These are phyloP conservation scores for Beauveria caledonica DNA, from an alignment of 2,329 filamentous ascomycete genomes.

Conservation along the genomic window DNA sequence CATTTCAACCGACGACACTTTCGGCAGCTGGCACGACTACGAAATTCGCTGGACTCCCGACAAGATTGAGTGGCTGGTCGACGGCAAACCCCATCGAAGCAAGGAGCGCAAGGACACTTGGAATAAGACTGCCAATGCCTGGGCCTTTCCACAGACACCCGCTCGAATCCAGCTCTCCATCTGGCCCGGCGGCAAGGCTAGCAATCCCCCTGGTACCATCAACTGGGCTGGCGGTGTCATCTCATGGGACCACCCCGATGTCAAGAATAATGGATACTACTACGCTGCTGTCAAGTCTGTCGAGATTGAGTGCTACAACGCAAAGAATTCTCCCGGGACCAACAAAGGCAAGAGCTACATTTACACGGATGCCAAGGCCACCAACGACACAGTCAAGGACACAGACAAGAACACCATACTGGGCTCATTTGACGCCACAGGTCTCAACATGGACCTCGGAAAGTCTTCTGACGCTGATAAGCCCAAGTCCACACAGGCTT, in stretches of 20 bases:
- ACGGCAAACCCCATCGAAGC: slow-evolving; percentile 68
- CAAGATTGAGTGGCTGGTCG: slow-evolving; percentile 75
- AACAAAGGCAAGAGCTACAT: slow-evolving; percentile 66
- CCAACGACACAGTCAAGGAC: slow-evolving; percentile 71
- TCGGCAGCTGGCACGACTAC: slow-evolving; percentile 76
- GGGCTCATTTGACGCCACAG: slow-evolving; percentile 72
- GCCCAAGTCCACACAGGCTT: slow-evolving; percentile 14
- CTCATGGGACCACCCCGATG: slow-evolving; percentile 66
- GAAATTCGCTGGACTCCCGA: slow-evolving; percentile 91
- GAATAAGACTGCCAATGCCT: slow-evolving; percentile 75
- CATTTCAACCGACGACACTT: slow-evolving; percentile 62
- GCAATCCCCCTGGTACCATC: slow-evolving; percentile 77
- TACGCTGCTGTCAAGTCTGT: slow-evolving; percentile 73
- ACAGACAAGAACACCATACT: slow-evolving; percentile 68
- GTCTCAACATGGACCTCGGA: slow-evolving; percentile 58
- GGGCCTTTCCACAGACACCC: slow-evolving; percentile 85
- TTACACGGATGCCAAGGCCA: slow-evolving; percentile 56
- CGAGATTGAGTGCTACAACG: slow-evolving; percentile 76
- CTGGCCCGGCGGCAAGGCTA: slow-evolving; percentile 80
- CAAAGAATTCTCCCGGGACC: slow-evolving; percentile 51
- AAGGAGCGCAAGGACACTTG: slow-evolving; percentile 72
- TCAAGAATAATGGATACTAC: slow-evolving; percentile 80
- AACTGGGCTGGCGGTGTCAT: slow-evolving; percentile 88
- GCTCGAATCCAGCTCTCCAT: slow-evolving; percentile 86
- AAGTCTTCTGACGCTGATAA: slow-evolving; percentile 19